phyloP scores from a whole-genome alignment of 192 early-diverging fungal genomes.

The Backusella luteola region DNA sequence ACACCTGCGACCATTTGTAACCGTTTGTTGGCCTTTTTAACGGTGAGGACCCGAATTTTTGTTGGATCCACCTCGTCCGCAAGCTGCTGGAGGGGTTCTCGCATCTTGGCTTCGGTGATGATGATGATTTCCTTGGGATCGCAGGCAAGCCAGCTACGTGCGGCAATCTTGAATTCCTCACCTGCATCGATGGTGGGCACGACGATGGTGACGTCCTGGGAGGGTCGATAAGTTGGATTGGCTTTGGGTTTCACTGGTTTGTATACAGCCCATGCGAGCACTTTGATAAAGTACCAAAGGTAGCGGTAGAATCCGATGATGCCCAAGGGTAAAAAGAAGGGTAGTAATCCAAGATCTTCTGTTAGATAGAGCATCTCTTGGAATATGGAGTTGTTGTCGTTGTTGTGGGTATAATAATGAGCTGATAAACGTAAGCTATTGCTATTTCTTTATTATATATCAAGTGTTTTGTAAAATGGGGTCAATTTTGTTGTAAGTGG shows the following conservation, averaged over 20 bases:
- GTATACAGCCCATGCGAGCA: constrained; percentile 54
- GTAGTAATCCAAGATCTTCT: constrained; percentile 43
- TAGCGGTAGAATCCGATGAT: constrained; percentile 60
- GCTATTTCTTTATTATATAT: too few species aligned
- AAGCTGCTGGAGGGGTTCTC: constrained; percentile 40
- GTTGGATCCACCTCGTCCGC: constrained; percentile 47
- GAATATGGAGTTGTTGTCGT: too few species aligned
- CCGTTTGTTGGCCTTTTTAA: constrained; percentile 48
- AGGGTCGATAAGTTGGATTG: constrained; percentile 41
- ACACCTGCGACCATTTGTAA: constrained; percentile 59
- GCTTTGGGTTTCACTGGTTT: constrained; percentile 45
- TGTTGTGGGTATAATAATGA: too few species aligned
- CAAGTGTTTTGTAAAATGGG: too few species aligned
- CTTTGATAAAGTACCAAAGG: constrained; percentile 57
- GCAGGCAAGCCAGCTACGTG: constrained; percentile 49
- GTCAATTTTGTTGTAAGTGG: too few species aligned
- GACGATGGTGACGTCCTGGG: constrained; percentile 57
- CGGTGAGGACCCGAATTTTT: constrained; percentile 46
- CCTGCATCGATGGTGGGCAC: constrained; percentile 65
- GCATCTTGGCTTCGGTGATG: constrained; percentile 45
- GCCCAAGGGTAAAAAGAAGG: constrained; percentile 56
- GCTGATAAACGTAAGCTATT: too few species aligned
- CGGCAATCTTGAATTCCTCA: constrained; percentile 57
- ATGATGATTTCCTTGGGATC: constrained; percentile 58
- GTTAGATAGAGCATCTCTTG: constrained; percentile 56